Base-by-base conservation (phyloP, 805 yeast species). In the Hanseniaspora hatyaiensis region DNA sequence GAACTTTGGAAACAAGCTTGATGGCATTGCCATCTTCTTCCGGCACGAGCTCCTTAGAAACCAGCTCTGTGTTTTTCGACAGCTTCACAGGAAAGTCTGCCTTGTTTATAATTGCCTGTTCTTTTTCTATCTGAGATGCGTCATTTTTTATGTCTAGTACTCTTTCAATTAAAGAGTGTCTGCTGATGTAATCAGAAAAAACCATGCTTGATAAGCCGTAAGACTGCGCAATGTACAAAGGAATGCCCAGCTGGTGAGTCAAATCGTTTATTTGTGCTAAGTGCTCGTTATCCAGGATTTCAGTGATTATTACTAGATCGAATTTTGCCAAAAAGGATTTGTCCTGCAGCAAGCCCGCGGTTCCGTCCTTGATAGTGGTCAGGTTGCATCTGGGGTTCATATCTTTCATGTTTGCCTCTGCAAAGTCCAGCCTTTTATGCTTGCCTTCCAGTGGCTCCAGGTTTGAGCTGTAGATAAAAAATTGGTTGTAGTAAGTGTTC, bases 191-290 rank as follows among this genome's bases (percentile, higher is more conserved):
- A 62, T 92, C 99, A 3, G 78, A 77, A 59, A 88, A 80, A 1
- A 85, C 72, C 57, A 75, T 83, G 1, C 95, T 95, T 60, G 74
- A 86, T 58, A 88, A 65, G 0, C 98, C 99, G 60, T 81, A 81
- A 2, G 77, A 58, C 0, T 79, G 80, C 1, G 83, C 65, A 13
- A 74, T 70, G 59, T 82, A 86, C 26, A 92, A 68, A 3, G 95
- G 84, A 16, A 79, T 71, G 24, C 68, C 67, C 16, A 70, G 64
- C 2, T 56, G 43, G 54, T 96, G 73, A 6, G 88, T 71, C 29
- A 71, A 60, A 0, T 54, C 55, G 57, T 86, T 84, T 37, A 92
- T 54, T 4, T 57, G 52, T 3, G 64, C 50, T 8, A 79, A 64
- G 34, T 75, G 70, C 13, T 36, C 22, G 0, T 47, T 26, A 6